Evolutionary conservation across 768 basidiomycete genomes (phyloP), one percentile per base, ranked within the genome.

Genomic region (Trametes gibbosa): DNA sequence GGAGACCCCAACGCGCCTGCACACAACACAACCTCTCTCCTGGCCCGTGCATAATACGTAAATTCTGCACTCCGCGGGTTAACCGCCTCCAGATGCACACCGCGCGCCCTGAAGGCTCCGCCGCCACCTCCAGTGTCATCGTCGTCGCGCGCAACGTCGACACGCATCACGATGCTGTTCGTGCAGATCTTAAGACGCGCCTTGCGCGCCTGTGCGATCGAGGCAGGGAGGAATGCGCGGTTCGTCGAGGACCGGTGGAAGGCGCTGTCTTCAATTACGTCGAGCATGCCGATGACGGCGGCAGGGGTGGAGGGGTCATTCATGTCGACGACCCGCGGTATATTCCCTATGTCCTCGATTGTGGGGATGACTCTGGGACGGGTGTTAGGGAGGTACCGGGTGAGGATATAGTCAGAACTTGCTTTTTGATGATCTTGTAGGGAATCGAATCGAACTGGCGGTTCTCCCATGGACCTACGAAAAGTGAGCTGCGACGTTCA

Each of bases 1-100:
- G 79, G 72, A 2, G 75, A 66, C 5, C 60, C 54, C 19, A 68
- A 43, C 6, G 69, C 64, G 9, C 70, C 70, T 29, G 58, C 61
- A 23, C 46, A 54, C 32, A 69, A 39, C n/a, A 71, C 61, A 9
- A 71, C 56, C 53, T 71, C 70, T 25, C 58, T 48, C 34, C 37
- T 45, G n/a, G 62, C 66, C 24, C 23, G 6, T 5, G 61, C 63
- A 5, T 46, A 56, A 29, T 25, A 58, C 14, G 24, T 37, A 7
- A 16, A 23, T 17, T 21, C 34, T 3, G 57, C 57, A 4, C 45
- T 39, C n/a, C 50, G 13, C 35, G 50, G 45, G 12, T 58, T 51
- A n/a, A 43, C 29, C 16, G 57, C 24, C 45, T 52, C 57, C 14
- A 58, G 23, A 16, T 52, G 35, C 14, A 58, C 50, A 23, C 57